These are phyloP conservation scores for Nigrograna mackinnonii DNA, from an alignment of 2,329 filamentous ascomycete genomes.

Conservation along the genomic window DNA sequence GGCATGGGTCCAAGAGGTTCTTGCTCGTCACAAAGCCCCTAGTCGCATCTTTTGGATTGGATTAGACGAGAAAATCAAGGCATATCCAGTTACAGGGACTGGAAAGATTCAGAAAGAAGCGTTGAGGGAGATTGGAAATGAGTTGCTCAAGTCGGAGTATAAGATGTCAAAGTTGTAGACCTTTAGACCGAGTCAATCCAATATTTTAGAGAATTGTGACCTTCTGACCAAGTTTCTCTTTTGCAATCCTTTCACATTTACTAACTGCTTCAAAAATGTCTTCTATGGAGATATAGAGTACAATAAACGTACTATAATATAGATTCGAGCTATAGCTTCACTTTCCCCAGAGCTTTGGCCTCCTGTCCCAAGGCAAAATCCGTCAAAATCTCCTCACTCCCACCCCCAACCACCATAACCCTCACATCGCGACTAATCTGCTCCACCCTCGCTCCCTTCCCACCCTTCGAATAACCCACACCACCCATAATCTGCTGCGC, in stretches of 20 bases:
- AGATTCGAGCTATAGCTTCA: no score
- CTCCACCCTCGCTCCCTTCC: conserved; percentile 68
- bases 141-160: no score
- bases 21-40: neutral
- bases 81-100: neutral
- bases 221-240: no score
- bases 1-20: neutral
- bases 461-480: conserved; percentile 78
- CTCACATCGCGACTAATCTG: conserved; percentile 82
- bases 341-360: no score
- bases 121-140: neutral
- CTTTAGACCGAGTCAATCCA: no score
- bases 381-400: conserved; percentile 76
- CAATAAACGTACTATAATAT: no score
- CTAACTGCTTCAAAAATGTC: no score
- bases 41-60: neutral
- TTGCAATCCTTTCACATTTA: no score
- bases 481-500: conserved; percentile 79
- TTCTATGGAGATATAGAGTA: no score
- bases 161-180: no score
- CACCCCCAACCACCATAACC: conserved; percentile 64
- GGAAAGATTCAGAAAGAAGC: neutral
- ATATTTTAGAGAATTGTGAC: no score
- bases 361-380: conserved; percentile 80
- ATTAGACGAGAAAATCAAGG: neutral